Base-by-base conservation (phyloP, 2,329 filamentous ascomycete genomes). In the Trematosphaeria pertusa region DNA sequence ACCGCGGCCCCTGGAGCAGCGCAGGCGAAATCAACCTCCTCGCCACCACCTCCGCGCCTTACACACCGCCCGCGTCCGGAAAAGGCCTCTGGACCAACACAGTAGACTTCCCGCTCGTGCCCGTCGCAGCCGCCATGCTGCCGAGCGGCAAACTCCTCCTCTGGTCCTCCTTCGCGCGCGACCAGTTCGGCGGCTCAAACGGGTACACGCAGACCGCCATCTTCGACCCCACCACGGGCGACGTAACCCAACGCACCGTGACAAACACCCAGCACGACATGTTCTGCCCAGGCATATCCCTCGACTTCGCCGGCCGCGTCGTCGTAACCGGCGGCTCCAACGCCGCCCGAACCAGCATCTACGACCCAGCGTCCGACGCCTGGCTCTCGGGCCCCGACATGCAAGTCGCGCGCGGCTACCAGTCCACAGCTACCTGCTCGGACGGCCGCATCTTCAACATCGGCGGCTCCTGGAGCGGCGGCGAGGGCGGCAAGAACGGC, bases 381-480 rank as follows among this genome's bases (percentile, higher is more conserved):
- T 86, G 81, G 81, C 76, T 66, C 0, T 52, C 65, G 10, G 71
- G 80, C 0, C 73, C 68, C 28, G 63, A 73, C 3, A 82, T 83
- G 77, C 73, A 83, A 54, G 70, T 82, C 26, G 79, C 80, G 6
- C 82, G 85, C 48, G 85, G 82, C 77, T 85, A 79, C 36, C 82
- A 85, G 39, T 66, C 80, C 0, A 75, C 77, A 0, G 69, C 76
- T 0, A 81, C 77, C 0, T 58, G 76, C 1, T 80, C 80, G 0
- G 75, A 82, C 47, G 82, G 82, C 4, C 70, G 75, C 0, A 74
- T 84, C 18, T 86, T 85, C 62, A 77, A 74, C 10, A 83, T 85
- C 28, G 83, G 83, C 14, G 83, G 83, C 3, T 82, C 79, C 0
- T 83, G 75, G 74, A 78, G 73, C 8, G 83, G 82, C 21, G 75